A percentile compares a stretch with the other conserved stretches of the same genome.
Evolutionary conservation across 805 yeast species (phyloP).

Genomic region (fission yeast (Schizosaccharomyces pombe)): DNA sequence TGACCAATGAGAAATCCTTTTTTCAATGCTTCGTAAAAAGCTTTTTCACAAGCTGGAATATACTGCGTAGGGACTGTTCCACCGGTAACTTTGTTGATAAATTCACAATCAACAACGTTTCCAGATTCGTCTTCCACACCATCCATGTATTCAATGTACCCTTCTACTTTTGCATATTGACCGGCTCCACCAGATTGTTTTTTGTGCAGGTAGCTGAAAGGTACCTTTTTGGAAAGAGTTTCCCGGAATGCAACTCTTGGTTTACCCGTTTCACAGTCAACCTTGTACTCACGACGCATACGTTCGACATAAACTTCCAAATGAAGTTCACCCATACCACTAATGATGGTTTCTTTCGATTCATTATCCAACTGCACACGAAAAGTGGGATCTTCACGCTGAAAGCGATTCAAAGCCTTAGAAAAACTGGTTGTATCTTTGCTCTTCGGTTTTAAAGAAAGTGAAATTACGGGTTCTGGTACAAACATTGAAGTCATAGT

Average conservation of each 20-base stretch:
- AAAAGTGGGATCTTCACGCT: slow-evolving; percentile 97
- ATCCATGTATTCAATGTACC: slow-evolving; percentile 42
- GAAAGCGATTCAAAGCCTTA: slow-evolving; percentile 90
- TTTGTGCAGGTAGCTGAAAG: slow-evolving; percentile 86
- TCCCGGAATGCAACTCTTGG: slow-evolving; percentile 98
- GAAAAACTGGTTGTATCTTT: slow-evolving; percentile 78
- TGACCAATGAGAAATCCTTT: slow-evolving; percentile 95
- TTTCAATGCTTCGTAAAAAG: slow-evolving; percentile 81
- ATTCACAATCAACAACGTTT: slow-evolving; percentile 16
- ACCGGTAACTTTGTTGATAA: slow-evolving; percentile 76
- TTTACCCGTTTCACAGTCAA: slow-evolving; percentile 83
- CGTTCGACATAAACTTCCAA: slow-evolving; percentile 94
- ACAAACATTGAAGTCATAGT: slow-evolving; percentile 97
- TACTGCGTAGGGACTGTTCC: slow-evolving; percentile 93
- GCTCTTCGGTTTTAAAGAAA: slow-evolving; percentile 68
- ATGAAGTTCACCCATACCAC: slow-evolving; percentile 97
- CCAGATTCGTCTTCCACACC: slow-evolving; percentile 17
- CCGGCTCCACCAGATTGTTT: slow-evolving; percentile 99
- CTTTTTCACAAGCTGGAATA: slow-evolving; percentile 69
- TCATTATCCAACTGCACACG: slow-evolving; percentile 75
- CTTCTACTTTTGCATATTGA: slow-evolving; percentile 91
- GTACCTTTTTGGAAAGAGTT: slow-evolving; percentile 47
- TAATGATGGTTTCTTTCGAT: slow-evolving; percentile 78
- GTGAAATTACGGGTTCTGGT: slow-evolving; percentile 93
- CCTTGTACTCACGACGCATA: slow-evolving; percentile 91